Evolutionary conservation across 768 basidiomycete genomes (phyloP).

Genomic region (Lepiota brunneoincarnata): DNA sequence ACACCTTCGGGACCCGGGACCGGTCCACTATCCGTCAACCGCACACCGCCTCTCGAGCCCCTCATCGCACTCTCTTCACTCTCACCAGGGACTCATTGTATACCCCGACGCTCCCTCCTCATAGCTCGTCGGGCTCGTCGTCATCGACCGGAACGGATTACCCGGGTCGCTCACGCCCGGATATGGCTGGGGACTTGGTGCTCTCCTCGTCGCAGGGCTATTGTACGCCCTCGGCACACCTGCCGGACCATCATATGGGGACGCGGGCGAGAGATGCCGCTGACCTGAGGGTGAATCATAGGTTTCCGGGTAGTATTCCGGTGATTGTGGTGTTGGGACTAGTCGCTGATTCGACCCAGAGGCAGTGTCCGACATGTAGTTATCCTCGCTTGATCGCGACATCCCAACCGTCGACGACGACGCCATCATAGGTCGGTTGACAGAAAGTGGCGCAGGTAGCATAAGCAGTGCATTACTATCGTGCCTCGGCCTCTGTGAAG

Average conservation of each 20-base stretch:
- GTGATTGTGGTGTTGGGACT: constrained; percentile 37
- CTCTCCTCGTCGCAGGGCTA: constrained; percentile 19
- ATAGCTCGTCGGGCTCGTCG: constrained; percentile 35
- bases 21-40: constrained; percentile 80
- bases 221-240: constrained; percentile 9
- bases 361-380: constrained; percentile 37
- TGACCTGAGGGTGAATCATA: constrained; percentile 31
- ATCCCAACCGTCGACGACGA: constrained; percentile 45
- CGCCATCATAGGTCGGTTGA: constrained; percentile 50
- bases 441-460: constrained; percentile 72
- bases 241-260: constrained; percentile 22
- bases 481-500: constrained; percentile 50
- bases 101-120: constrained; percentile 38
- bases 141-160: constrained; percentile 56
- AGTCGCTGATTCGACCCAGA: constrained; percentile 42
- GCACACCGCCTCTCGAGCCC: constrained; percentile 58
- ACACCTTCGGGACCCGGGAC: constrained; percentile 79
- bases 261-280: constrained; percentile 28
- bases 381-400: constrained; percentile 48
- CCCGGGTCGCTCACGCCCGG: constrained; percentile 44
- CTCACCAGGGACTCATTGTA: constrained; percentile 22
- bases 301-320: constrained; percentile 38
- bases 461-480: constrained; percentile 72
- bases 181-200: constrained; percentile 23
- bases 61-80: constrained; percentile 20